Conservation (phyloP, 2,329 filamentous ascomycete species). For the Pseudofabraea citricarpa region DNA sequence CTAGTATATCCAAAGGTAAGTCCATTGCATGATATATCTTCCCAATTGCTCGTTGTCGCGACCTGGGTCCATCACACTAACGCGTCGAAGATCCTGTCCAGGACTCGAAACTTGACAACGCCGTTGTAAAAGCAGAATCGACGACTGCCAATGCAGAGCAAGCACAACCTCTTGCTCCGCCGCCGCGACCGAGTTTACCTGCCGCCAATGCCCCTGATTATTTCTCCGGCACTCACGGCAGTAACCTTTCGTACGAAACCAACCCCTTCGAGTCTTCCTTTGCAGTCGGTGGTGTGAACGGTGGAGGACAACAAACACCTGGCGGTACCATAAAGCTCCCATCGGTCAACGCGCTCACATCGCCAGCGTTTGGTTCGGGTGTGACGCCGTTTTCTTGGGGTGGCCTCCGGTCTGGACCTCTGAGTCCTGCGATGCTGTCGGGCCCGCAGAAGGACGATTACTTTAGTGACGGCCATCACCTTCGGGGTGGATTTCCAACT, state of each 20-base stretch:
- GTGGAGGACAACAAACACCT: slow-evolving; percentile 62
- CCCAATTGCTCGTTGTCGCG: neutral
- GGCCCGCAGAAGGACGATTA: slow-evolving; percentile 77
- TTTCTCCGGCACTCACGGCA: slow-evolving; percentile 54
- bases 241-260: slow-evolving; percentile 67
- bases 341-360: slow-evolving; percentile 85
- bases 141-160: slow-evolving; percentile 48
- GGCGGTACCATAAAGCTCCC: slow-evolving; percentile 73
- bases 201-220: slow-evolving; percentile 60
- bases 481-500: slow-evolving; percentile 83
- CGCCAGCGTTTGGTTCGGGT: slow-evolving; percentile 74
- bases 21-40: neutral
- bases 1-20: slow-evolving; percentile 16
- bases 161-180: slow-evolving; percentile 68
- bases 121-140: slow-evolving; percentile 40
- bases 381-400: slow-evolving; percentile 76
- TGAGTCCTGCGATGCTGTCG: slow-evolving; percentile 96
- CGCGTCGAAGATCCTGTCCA: slow-evolving; percentile 30
- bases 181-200: slow-evolving; percentile 58
- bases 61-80: neutral
- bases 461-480: slow-evolving; percentile 73
- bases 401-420: slow-evolving; percentile 80
- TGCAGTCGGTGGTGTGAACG: slow-evolving; percentile 43
- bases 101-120: slow-evolving; percentile 36
- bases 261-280: slow-evolving; percentile 99